Evolutionary conservation across 139 green algal genomes (phyloP).

Genomic region (Volvox reticuliferus): DNA sequence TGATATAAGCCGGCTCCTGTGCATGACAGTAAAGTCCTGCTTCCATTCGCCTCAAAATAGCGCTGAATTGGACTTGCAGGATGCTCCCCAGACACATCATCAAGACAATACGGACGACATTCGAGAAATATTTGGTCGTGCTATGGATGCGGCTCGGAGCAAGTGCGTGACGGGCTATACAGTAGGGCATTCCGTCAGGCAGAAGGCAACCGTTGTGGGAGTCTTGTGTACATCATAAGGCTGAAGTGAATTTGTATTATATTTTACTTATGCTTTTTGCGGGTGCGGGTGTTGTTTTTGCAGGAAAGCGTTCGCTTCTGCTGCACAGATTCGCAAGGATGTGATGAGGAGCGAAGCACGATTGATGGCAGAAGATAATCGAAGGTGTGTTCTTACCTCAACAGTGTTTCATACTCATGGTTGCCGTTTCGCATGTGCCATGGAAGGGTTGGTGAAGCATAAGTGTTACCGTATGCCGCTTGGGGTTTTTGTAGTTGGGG

Average conservation of each 20-base stretch:
- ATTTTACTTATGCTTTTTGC: neutral
- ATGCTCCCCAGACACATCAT: neutral
- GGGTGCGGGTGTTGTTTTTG: neutral
- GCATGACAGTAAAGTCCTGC: too few species aligned
- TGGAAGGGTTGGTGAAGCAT: neutral
- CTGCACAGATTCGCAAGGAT: neutral
- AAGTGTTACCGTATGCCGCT: neutral
- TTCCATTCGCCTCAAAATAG: too few species aligned
- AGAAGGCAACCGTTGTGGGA: too few species aligned
- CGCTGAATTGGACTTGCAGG: neutral
- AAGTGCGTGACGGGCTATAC: neutral
- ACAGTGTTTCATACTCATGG: neutral
- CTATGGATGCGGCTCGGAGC: neutral
- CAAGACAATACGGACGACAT: neutral
- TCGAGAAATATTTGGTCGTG: conserved; percentile 16
- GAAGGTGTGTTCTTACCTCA: conserved; percentile 6
- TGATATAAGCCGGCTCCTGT: too few species aligned
- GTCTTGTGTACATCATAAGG: too few species aligned
- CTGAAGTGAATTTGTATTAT: neutral
- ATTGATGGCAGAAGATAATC: conserved; percentile 19
- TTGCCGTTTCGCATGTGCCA: neutral
- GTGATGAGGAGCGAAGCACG: neutral
- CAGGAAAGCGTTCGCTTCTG: conserved; percentile 1
- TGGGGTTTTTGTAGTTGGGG: neutral
- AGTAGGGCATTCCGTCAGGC: too few species aligned